Evolutionary conservation across 2,329 filamentous ascomycete species (phyloP), one percentile per base, ranked within the genome.

Genomic region (Emericellopsis atlantica): DNA sequence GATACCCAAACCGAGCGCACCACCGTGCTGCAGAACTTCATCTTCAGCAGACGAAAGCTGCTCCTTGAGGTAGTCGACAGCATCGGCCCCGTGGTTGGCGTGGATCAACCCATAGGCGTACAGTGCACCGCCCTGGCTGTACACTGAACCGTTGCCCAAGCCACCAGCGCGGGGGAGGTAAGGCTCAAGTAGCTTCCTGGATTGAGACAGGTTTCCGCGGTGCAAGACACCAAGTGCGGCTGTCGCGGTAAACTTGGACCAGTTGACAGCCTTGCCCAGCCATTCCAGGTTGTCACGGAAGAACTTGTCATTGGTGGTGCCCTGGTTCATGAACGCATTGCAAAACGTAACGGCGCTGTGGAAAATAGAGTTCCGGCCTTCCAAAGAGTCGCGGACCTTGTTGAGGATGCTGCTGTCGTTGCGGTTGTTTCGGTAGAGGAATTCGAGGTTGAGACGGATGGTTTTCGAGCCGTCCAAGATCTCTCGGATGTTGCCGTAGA

Each of bases 311-410:
- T 95, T 92, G 0, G 90, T 95, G 1, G 92, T 98, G 44, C 92
- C 93, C 41, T 94, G 89, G 58, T 98, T 94, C 92, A 98, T 98
- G 60, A 98, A 96, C 10, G 89, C 92, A 54, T 96, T 96, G 55
- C 90, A 92, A 54, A 98, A 92, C 1, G 92, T 96, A 42, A 98
- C 87, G 4, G 89, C 88, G 1, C 88, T 94, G 62, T 98, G 92
- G 74, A 96, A 96, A 51, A 98, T 98, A 26, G 90, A 96, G 65
- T 95, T 96, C 40, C 93, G 79, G 31, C 89, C 88, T 57, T 98
- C 92, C 14, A 98, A 69, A 51, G 89, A 95, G 59, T 98, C 92
- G 39, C 90, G 84, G 36, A 98, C 81, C 66, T 95, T 95, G 72
- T 95, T 95, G 43, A 98, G 70, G 46, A 98, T 92, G 52, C 80